Evolutionary conservation across 495 filamentous ascomycete genomes (phyloP), one percentile per base, ranked within the genome.

Genomic region (Neurospora sp.): DNA sequence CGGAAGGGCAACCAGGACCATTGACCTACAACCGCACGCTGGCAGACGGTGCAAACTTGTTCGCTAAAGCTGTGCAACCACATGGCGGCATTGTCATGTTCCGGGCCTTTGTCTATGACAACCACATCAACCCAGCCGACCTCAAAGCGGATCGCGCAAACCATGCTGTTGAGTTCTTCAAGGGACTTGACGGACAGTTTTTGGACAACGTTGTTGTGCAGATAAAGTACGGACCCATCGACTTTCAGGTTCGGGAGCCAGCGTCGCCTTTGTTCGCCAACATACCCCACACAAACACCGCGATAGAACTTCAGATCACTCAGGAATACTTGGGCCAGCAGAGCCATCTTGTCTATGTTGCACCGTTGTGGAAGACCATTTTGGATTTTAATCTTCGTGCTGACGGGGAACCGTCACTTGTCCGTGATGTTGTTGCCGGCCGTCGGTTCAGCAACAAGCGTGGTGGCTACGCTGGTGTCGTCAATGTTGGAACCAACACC

Each of bases 271-370:
- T 93, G 12, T 92, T 93, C 73, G 86, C 89, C n/a, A 85, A 91
- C 75, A 74, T 92, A 10, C 77, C 76, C 59, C 80, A 89, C 37
- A 92, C 90, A 1, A 85, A 80, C 70, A 81, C 83, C 3, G 88
- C 89, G 2, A 88, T 93, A 73, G 91, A 93, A 77, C 81, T 92
- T 10, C 84, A 92, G 76, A 85, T 93, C 38, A 84, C 87, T 0
- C 90, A 91, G 73, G 91, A 93, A 75, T 93, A 93, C 75, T 83
- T 92, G 2, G 91, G 91, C 20, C 91, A 93, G 76, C 90, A 93
- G 75, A 86, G 82, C 31, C 91, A 93, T 77, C 76, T 92, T 1
- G 88, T 91, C 2, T 92, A 93, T 74, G 82, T 90, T 1, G 79
- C 89, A 4, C 90, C 90, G 6, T 78, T 92, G 22, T 93, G 91